Conservation (phyloP, 371 early-diverging fungal species). For the Amoeboradix gromovi region DNA sequence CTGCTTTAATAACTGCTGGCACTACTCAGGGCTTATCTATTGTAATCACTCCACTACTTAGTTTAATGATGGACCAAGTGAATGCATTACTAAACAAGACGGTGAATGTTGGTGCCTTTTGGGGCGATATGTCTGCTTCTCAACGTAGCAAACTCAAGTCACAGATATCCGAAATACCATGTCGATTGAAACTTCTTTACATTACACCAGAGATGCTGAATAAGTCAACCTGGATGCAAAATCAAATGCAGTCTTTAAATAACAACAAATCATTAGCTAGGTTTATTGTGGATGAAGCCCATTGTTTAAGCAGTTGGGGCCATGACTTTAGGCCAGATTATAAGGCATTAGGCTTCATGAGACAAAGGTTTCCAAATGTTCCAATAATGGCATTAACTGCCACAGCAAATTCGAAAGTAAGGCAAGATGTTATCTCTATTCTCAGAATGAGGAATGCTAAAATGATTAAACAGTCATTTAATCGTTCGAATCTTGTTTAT, state of each 20-base stretch:
- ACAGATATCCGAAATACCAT: neutral
- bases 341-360: constrained; percentile 33
- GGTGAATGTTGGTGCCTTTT: constrained; percentile 42
- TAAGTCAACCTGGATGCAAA: constrained; percentile 31
- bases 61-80: constrained; percentile 95
- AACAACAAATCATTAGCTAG: constrained; percentile 8
- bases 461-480: constrained; percentile 56
- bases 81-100: constrained; percentile 38
- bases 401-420: constrained; percentile 76
- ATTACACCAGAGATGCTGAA: constrained; percentile 83
- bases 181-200: constrained; percentile 33
- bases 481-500: constrained; percentile 36
- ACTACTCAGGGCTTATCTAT: constrained; percentile 39
- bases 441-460: constrained; percentile 34
- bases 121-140: constrained; percentile 18
- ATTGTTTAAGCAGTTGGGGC: constrained; percentile 92
- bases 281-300: constrained; percentile 96
- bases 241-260: constrained; percentile 24
- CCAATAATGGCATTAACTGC: constrained; percentile 96
- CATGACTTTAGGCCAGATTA: constrained; percentile 71
- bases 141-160: constrained; percentile 3
- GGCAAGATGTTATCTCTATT: constrained; percentile 17
- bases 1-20: constrained; percentile 33
- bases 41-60: constrained; percentile 85
- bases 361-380: constrained; percentile 31